Base-by-base conservation (phyloP, 1,284 basidiomycete species). In the Omphalotus olearius region DNA sequence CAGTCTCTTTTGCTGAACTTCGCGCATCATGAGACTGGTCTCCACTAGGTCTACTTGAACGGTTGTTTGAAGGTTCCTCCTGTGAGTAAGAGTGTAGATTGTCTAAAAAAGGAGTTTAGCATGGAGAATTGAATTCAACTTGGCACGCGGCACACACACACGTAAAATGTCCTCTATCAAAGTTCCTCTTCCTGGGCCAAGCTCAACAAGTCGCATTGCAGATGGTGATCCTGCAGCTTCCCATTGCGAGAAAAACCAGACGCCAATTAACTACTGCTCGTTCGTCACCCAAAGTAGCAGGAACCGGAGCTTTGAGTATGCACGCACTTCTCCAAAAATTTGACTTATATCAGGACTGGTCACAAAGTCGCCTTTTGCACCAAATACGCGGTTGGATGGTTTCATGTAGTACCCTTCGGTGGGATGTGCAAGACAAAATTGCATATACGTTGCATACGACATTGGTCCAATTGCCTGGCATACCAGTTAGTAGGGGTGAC, bases 301-400 rank as follows among this genome's bases (percentile, higher is more conserved):
- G 35, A 9, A 33, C 13, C 1, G 26, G 30, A 28, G 40, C 14
- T 25, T 18, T 14, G 17, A 11, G 35, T 18, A 35, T 39, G 45
- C 37, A 64, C 79, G 54, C 63, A 94, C 93, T 83, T 99, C 96
- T 56, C 97, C 97, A 67, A 99, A 99, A 0, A 93, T 83, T 66
- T 98, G 95, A 60, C 85, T 91, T 50, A 99, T 98, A 66, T 99
- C 97, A 1, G 97, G 97, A 57, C 89, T 93, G 1, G 97, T 99
- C 37, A 93, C 88, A 62, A 99, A 99, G 71, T 99, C 97, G 2
- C 97, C 97, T 33, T 78, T 75, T 0, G 81, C 62, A 9, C 97
- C 97, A 62, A 99, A 91, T 2, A 98, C 87, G 37, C 84, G 76
- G 54, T 86, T 76, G 4, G 68, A 59, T 0, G 81, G 73, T 51